Percentiles rank a stretch among this genome's conserved stretches.
phyloP scores from a whole-genome alignment of 345 rosid species.

The Camelina neglecta region DNA sequence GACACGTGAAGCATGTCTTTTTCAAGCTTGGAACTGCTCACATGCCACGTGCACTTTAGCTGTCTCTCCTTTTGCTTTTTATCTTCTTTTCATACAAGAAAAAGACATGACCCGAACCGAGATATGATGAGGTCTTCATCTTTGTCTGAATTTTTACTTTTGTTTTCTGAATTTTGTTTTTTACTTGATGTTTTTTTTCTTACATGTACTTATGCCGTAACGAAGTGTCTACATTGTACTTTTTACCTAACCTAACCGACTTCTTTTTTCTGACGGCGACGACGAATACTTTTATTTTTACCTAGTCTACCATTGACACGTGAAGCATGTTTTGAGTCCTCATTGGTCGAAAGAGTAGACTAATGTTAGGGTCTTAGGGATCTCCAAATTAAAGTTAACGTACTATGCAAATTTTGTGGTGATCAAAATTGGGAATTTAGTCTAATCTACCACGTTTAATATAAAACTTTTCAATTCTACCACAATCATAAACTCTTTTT shows the following conservation, averaged over 20 bases:
- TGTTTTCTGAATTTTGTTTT: not conserved
- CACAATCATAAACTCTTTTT: no score
- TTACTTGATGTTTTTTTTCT: not conserved
- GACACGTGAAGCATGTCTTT: constrained; percentile 29
- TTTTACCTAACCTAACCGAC: not conserved
- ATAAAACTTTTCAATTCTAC: no score
- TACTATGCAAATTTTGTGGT: no score
- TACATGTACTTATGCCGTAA: no score
- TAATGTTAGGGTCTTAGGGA: no score
- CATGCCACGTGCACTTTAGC: constrained; percentile 34
- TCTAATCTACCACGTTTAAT: no score
- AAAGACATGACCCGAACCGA: constrained; percentile 9
- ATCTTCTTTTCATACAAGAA: constrained; percentile 10
- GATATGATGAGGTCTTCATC: constrained; percentile 13
- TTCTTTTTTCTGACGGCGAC: not conserved
- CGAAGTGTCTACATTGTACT: not conserved
- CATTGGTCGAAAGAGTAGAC: no score
- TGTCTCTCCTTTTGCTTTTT: constrained; percentile 6
- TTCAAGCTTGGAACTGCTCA: constrained; percentile 21
- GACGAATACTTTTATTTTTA: not conserved
- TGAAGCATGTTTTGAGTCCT: no score
- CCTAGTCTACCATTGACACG: no score
- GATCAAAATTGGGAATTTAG: no score
- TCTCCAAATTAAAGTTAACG: no score
- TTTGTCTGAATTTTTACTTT: not conserved